Evolutionary conservation across 208 protist genomes (phyloP).

Genomic region (Leishmania aethiopica): DNA sequence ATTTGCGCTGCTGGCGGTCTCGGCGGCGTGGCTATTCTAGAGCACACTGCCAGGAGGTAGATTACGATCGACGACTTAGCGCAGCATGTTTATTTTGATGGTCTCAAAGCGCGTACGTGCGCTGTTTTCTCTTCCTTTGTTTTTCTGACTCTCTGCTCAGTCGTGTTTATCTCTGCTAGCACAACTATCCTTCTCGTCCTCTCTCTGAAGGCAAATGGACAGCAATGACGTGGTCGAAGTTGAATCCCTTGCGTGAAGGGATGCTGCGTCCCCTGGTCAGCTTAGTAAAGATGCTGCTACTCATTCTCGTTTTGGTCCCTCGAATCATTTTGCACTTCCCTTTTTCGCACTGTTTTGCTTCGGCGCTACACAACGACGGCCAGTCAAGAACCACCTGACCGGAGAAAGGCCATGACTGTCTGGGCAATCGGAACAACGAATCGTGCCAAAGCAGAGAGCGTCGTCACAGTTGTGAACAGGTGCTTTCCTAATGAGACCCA

Average conservation of each 20-base stretch:
- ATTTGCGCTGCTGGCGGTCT: conserved; percentile 91
- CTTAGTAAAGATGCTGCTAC: neutral
- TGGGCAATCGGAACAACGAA: conserved; percentile 85
- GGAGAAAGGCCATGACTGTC: conserved; percentile 22
- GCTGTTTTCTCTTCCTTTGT: neutral
- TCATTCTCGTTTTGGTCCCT: conserved; percentile 1
- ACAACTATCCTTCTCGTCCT: neutral
- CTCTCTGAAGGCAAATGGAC: neutral
- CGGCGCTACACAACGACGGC: neutral
- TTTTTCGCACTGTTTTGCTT: conserved; percentile 5
- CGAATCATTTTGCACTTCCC: neutral
- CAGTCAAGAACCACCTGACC: neutral
- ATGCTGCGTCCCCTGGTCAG: neutral
- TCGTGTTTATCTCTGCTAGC: neutral
- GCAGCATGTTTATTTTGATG: neutral
- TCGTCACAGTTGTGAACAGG: conserved; percentile 40
- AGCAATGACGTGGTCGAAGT: neutral
- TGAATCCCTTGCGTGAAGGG: neutral
- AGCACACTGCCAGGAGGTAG: conserved; percentile 48
- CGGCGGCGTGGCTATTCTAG: conserved; percentile 76
- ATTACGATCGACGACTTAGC: neutral
- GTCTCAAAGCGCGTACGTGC: neutral
- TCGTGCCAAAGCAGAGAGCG: conserved; percentile 68
- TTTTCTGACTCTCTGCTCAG: neutral
- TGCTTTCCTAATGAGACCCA: conserved; percentile 61